Evolutionary conservation across 257 asterid species (phyloP).

Genomic region (Fraxinus cuspidata): DNA sequence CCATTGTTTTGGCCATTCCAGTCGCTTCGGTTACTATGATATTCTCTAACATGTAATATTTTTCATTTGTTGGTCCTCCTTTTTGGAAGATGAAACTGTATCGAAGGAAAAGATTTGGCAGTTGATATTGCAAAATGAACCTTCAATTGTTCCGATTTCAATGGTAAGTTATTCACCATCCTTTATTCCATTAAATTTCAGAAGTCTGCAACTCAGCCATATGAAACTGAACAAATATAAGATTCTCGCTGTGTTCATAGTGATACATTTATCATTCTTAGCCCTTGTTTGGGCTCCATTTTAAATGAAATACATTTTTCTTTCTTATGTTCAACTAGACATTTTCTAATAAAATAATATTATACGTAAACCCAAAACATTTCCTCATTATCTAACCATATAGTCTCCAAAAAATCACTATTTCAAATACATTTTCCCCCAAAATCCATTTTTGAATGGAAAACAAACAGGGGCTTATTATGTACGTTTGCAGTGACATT

Average conservation of each 20-base stretch:
- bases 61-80: constrained; percentile 33
- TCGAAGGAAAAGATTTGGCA: constrained; percentile 94
- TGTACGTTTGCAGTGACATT: not conserved
- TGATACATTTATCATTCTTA: not conserved
- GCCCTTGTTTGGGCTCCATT: too few species aligned
- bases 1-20: constrained; percentile 14
- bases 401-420: too few species aligned
- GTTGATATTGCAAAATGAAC: constrained; percentile 87
- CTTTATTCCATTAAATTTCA: constrained; percentile 14
- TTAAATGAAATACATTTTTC: too few species aligned
- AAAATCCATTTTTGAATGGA: too few species aligned
- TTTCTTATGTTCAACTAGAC: too few species aligned
- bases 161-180: constrained; percentile 55
- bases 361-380: too few species aligned
- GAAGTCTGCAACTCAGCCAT: constrained; percentile 13
- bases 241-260: not conserved
- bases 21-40: constrained; percentile 4
- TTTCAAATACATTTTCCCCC: too few species aligned
- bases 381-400: too few species aligned
- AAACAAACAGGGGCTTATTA: not conserved
- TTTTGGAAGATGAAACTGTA: constrained; percentile 68
- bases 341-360: too few species aligned
- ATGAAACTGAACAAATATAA: not conserved
- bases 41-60: constrained; percentile 23
- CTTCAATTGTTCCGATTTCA: constrained; percentile 76